Base-by-base conservation (phyloP, 768 basidiomycete genomes). In the Leccinum variicolor region DNA sequence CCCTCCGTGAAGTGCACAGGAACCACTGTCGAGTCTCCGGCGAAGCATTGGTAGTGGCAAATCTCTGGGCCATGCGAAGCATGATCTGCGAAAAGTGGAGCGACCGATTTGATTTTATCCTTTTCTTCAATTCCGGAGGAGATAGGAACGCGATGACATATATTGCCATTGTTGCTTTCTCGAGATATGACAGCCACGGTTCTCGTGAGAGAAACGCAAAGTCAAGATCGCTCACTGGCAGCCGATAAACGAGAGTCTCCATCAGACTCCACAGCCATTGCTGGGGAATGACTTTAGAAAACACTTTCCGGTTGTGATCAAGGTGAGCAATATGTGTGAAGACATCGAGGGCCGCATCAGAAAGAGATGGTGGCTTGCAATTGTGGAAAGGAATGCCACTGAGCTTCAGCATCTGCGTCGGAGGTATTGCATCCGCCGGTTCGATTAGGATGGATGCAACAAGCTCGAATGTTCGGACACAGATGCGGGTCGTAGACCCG, bases 61-160 rank as follows among this genome's bases (percentile, higher is more conserved):
- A 82, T 64, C 81, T 83, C 62, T 86, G 86, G 7, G 89, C 77
- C 69, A 92, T 76, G 54, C 91, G 78, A 59, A 90, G 75, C 78
- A 95, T 80, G 33, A 92, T 78, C 46, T 78, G 77, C 52, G 84
- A 79, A 70, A 90, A 86, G 31, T 87, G 87, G 28, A 94, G 78
- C 41, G 75, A 74, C 52, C 82, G 79, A 68, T 91, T 83, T 10
- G 74, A 70, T 64, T 90, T 89, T 62, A 94, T 79, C 60, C 75
- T 81, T 54, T 79, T 76, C 75, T 95, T 94, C 60, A 95, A 67
- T 26, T 81, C 78, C 4, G 87, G 85, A 2, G 93, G 82, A 3
- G 93, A 84, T 54, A 95, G 76, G 77, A 94, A 98, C 23, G 87
- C 84, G 61, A 98, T 76, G 36, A 87, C 87, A 75, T 97, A 98